Evolutionary conservation across 1,139 yeast species (phyloP), one percentile per base, ranked within the genome.

Genomic region (Hemisphaericaspora xylanilytica): DNA sequence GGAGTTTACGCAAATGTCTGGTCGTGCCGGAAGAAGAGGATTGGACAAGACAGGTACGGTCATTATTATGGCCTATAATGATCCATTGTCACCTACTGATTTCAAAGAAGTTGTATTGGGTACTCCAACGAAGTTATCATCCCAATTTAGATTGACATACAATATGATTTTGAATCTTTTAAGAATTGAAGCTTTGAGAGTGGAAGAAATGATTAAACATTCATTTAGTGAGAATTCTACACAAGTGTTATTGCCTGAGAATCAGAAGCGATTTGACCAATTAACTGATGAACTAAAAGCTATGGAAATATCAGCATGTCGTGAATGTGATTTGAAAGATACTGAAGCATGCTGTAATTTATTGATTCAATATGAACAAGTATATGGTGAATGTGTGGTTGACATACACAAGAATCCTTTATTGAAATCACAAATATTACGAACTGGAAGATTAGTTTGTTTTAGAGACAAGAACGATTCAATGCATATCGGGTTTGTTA

Each of bases 21-120:
- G 98, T 38, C 79, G 98, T 63, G 98, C 98, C 2, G 98, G 98
- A 48, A 81, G 98, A 66, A 82, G 98, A 73, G 98, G 98, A 33
- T 69, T 92, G 47, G 98, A 92, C 68, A 70, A 81, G 21, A 87
- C 87, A 1, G 98, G 98, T 53, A 90, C 96, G 0, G 98, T 94
- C n/a, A 89, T 94, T 43, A 81, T 90, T 18, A 88, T 92, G 95
- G 75, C 94, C 2, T 85, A 82, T 52, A 80, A 79, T 36, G 82
- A 82, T 21, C 89, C 95, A 0, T 65, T 85, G 17, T 70, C 76
- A 3, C 75, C 78, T 7, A 58, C 70, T 1, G 76, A 76, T 24
- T 79, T 92, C 53, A 85, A 86, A 54, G 88, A 83, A 36, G 89
- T 90, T 36, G 80, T 88, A 3, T 64, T 92, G 41, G 98, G 97